A percentile compares a stretch with the other conserved stretches of the same genome.
Evolutionary conservation across 225 moss, liverwort and hornwort species (phyloP).

Genomic region (Bryum argenteum): DNA sequence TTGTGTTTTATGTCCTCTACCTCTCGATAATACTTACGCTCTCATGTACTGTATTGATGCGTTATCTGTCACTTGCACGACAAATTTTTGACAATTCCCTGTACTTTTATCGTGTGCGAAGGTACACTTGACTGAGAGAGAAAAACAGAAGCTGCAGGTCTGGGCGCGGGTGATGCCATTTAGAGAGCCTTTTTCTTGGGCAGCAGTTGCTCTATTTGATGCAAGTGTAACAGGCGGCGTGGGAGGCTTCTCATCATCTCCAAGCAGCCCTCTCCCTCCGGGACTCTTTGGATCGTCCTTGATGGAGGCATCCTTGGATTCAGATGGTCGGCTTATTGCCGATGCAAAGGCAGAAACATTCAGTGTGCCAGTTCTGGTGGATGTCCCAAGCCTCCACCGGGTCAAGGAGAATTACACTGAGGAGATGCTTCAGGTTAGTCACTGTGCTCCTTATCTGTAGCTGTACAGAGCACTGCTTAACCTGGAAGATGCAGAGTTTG

Average conservation of each 20-base stretch:
- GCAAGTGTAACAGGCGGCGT: conserved; percentile 79
- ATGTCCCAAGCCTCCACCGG: conserved; percentile 82
- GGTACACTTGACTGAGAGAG: conserved; percentile 93
- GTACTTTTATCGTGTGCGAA: conserved; percentile 39
- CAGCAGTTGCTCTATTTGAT: conserved; percentile 89
- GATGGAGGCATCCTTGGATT: conserved; percentile 74
- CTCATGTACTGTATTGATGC: not conserved
- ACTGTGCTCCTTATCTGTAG: conserved; percentile 9
- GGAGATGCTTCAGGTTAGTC: conserved; percentile 80
- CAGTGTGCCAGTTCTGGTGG: conserved; percentile 81
- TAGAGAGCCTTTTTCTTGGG: conserved; percentile 95
- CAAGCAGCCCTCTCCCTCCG: conserved; percentile 85
- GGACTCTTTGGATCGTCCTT: conserved; percentile 68
- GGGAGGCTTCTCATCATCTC: conserved; percentile 93
- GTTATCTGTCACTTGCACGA: not conserved
- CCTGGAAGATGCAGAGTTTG: conserved; percentile 14
- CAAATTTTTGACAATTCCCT: conserved; percentile 4
- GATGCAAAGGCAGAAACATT: conserved; percentile 64
- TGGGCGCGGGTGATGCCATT: conserved; percentile 99
- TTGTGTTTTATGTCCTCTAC: conserved; percentile 3
- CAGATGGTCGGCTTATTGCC: conserved; percentile 59
- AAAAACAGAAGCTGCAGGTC: conserved; percentile 93
- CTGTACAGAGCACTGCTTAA: conserved; percentile 17
- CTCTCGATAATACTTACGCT: not conserved
- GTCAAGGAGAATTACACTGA: conserved; percentile 96